Conservation (phyloP, 306 rosid species). For the Castanea mollissima region DNA sequence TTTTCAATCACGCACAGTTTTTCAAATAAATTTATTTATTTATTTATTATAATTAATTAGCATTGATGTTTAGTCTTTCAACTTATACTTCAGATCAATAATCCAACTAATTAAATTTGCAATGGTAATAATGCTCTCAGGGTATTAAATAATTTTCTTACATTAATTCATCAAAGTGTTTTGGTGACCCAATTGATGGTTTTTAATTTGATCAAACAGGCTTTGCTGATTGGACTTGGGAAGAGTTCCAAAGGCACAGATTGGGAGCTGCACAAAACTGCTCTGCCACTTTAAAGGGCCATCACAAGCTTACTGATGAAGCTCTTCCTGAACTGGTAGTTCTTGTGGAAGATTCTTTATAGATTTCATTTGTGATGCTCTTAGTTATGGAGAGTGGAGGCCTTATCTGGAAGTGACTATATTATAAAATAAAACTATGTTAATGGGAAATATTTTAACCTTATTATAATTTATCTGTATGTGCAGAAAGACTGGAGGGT, state of each 20-base stretch:
- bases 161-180: neutral
- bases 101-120: no score
- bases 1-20: no score
- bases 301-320: conserved; percentile 54
- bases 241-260: conserved; percentile 66
- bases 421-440: neutral
- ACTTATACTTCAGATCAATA: no score
- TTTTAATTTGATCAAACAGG: conserved; percentile 29
- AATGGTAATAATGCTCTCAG: no score
- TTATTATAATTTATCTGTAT: neutral
- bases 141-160: no score
- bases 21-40: no score
- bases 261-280: conserved; percentile 95
- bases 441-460: neutral
- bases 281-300: conserved; percentile 85
- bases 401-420: no score
- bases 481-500: conserved; percentile 95
- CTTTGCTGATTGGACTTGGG: conserved; percentile 96
- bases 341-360: neutral
- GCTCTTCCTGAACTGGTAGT: conserved; percentile 61
- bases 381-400: no score
- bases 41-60: no score
- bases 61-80: no score
- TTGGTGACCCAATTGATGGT: neutral
- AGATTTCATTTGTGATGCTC: neutral